Percentiles rank a stretch among this genome's conserved stretches.
phyloP scores from a whole-genome alignment of 257 asterid genomes.

The Scutellaria barbata region DNA sequence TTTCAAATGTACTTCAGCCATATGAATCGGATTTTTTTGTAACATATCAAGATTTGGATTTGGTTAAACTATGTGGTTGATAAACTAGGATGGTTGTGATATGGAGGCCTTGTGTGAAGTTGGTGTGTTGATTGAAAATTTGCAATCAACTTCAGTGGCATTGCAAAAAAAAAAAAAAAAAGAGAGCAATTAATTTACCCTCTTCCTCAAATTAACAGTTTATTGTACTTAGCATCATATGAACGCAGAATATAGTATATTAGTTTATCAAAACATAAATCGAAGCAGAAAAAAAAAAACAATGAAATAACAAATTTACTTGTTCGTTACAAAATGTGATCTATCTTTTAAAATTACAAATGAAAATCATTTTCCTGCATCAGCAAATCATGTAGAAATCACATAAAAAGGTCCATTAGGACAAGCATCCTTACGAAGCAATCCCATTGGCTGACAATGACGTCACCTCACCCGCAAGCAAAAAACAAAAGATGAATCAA shows the following conservation, averaged over 20 bases:
- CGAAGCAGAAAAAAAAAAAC: neutral
- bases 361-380: constrained; percentile 28
- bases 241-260: neutral
- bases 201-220: too few relatives aligned
- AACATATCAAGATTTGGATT: too few relatives aligned
- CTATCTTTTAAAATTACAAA: constrained; percentile 28
- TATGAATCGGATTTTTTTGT: too few relatives aligned
- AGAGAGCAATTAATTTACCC: too few relatives aligned
- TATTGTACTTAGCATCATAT: too few relatives aligned
- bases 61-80: too few relatives aligned
- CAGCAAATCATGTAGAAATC: constrained; percentile 18
- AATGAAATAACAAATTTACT: constrained; percentile 21
- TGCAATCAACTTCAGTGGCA: neutral
- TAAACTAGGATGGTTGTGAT: neutral
- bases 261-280: neutral
- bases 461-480: constrained; percentile 22
- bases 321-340: constrained; percentile 33
- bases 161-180: too few relatives aligned
- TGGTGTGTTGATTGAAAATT: neutral
- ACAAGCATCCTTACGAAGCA: constrained; percentile 39
- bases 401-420: constrained; percentile 22
- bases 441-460: constrained; percentile 24
- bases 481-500: constrained; percentile 32
- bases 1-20: too few relatives aligned
- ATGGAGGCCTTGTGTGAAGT: neutral